Conservation (phyloP, 495 filamentous ascomycete species). For the Thozetella sp. region DNA sequence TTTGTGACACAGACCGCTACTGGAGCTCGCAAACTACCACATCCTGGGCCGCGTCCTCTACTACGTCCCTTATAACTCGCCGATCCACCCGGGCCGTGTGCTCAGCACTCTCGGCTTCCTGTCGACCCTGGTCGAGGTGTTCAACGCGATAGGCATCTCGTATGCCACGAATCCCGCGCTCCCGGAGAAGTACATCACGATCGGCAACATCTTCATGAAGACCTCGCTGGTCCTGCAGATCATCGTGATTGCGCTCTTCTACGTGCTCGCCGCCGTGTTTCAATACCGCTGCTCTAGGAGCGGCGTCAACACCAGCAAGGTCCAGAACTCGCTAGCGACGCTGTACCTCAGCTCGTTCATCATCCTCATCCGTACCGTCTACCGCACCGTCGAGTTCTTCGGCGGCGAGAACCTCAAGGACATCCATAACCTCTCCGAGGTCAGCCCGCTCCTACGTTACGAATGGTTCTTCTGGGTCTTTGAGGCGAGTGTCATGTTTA, state of each 20-base stretch:
- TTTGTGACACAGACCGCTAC: conserved; percentile 22
- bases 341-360: conserved; percentile 31
- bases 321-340: conserved; percentile 16
- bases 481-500: conserved; percentile 31
- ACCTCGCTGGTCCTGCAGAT: conserved; percentile 30
- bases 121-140: conserved; percentile 24
- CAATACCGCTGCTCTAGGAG: conserved; percentile 22
- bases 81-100: conserved; percentile 22
- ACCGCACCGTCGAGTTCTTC: conserved; percentile 30
- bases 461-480: conserved; percentile 36
- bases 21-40: conserved; percentile 40
- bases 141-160: conserved; percentile 32
- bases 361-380: conserved; percentile 30
- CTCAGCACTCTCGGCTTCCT: conserved; percentile 30
- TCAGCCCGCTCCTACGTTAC: conserved; percentile 31
- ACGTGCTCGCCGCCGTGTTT: conserved; percentile 26
- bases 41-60: conserved; percentile 34
- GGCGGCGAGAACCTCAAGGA: conserved; percentile 20
- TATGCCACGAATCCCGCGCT: conserved; percentile 23
- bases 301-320: conserved; percentile 4
- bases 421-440: conserved; percentile 10
- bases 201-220: conserved; percentile 24
- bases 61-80: conserved; percentile 32
- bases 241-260: conserved; percentile 23
- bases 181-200: neutral